Percentiles rank a stretch among this genome's conserved stretches.
Evolutionary conservation across 1,284 basidiomycete genomes (phyloP).

Genomic region (Moesziomyces aphidis): DNA sequence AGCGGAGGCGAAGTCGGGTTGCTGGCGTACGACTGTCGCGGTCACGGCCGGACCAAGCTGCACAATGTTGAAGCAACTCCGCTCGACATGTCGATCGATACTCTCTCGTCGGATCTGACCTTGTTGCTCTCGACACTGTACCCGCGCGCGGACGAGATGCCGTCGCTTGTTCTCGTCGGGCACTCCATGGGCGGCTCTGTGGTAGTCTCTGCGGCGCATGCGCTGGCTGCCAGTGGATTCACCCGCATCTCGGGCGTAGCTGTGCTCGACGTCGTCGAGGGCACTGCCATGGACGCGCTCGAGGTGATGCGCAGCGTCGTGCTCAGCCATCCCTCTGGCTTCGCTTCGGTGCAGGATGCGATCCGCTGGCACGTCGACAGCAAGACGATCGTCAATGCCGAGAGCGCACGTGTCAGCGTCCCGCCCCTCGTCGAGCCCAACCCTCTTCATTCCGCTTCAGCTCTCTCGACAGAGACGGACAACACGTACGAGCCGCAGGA

Average conservation of each 20-base stretch:
- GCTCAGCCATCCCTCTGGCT: conserved; percentile 84
- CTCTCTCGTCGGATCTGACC: conserved; percentile 49
- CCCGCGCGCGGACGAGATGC: conserved; percentile 37
- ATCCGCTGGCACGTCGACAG: conserved; percentile 88
- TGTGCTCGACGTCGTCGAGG: conserved; percentile 96
- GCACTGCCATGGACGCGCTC: conserved; percentile 91
- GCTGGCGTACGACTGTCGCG: conserved; percentile 83
- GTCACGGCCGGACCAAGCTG: conserved; percentile 75
- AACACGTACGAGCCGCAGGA: conserved; percentile 29
- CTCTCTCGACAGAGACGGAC: background rate
- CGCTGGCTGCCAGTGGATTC: conserved; percentile 29
- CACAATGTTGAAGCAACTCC: conserved; percentile 11
- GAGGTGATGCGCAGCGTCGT: conserved; percentile 90
- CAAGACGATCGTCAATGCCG: conserved; percentile 59
- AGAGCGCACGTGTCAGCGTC: conserved; percentile 64
- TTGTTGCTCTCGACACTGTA: conserved; percentile 47
- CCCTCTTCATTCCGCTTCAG: conserved; percentile 10
- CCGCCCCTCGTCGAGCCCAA: conserved; percentile 56
- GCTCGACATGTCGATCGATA: conserved; percentile 57
- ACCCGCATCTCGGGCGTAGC: conserved; percentile 78
- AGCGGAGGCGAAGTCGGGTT: conserved; percentile 83
- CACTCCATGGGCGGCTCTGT: conserved; percentile 69
- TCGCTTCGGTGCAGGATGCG: conserved; percentile 83
- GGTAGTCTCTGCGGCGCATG: conserved; percentile 52
- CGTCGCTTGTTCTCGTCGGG: conserved; percentile 60